Evolutionary conservation across 2,329 filamentous ascomycete genomes (phyloP).

Genomic region (Graphilbum sp.): DNA sequence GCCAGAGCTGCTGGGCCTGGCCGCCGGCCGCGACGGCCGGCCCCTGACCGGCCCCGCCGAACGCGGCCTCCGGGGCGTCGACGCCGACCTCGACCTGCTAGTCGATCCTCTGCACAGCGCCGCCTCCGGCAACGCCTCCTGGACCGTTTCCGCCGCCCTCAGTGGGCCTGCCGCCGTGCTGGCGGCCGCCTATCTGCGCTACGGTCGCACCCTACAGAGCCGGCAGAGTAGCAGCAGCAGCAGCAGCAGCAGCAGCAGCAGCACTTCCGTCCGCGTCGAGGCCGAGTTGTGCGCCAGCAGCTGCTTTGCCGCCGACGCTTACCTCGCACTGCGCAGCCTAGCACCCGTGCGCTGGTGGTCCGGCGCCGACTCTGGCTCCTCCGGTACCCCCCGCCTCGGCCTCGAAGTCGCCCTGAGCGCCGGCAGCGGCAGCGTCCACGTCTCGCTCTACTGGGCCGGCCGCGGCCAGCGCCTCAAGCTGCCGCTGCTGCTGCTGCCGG

Average conservation of each 20-base stretch:
- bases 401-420: slow-evolving; percentile 25
- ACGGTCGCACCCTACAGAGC: slow-evolving; percentile 16
- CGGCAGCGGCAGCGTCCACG: slow-evolving; percentile 20
- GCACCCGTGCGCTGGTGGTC: slow-evolving; percentile 19
- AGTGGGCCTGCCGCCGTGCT: slow-evolving; percentile 13
- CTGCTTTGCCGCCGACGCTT: slow-evolving; percentile 15
- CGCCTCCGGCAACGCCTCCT: slow-evolving; percentile 12
- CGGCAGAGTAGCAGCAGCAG: not conserved
- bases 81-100: slow-evolving; percentile 15
- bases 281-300: slow-evolving; percentile 23
- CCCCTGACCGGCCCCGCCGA: slow-evolving; percentile 17
- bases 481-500: slow-evolving; percentile 23
- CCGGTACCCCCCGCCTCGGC: slow-evolving; percentile 23
- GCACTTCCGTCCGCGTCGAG: slow-evolving; percentile 19
- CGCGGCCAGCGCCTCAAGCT: slow-evolving; percentile 26
- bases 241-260: not conserved
- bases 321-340: slow-evolving; percentile 27
- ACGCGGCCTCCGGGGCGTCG: slow-evolving; percentile 21
- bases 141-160: slow-evolving; percentile 22
- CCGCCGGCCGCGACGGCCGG: slow-evolving; percentile 14
- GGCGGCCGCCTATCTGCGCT: slow-evolving; percentile 21
- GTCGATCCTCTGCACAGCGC: slow-evolving; percentile 4
- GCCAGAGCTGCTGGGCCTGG: slow-evolving; percentile 18
- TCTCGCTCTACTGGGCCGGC: slow-evolving; percentile 31
- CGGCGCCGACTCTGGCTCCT: slow-evolving; percentile 1